Conservation (phyloP, 2,329 filamentous ascomycete genomes). For the Colletotrichum gloeosporioides region DNA sequence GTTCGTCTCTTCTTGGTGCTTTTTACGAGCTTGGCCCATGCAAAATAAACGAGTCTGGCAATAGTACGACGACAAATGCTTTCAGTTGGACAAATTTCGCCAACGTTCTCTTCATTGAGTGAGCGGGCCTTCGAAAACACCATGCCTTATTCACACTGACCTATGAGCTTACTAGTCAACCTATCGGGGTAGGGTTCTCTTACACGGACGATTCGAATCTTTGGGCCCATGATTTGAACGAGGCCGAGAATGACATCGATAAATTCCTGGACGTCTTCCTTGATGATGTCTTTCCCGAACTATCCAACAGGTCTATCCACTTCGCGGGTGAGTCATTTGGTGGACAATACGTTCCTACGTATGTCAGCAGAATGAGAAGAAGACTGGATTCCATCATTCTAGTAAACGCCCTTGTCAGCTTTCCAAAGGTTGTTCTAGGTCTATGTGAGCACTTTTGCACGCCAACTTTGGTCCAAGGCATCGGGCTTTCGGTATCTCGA, state of each 20-base stretch:
- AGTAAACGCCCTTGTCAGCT: constrained; percentile 23
- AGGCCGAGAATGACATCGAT: constrained; percentile 23
- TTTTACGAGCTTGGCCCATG: constrained; percentile 26
- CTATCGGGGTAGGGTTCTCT: constrained; percentile 25
- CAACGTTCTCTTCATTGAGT: not conserved
- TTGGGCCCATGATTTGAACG: constrained; percentile 14
- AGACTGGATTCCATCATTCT: constrained; percentile 22
- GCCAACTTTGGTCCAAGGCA: not conserved
- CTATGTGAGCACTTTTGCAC: constrained; percentile 22
- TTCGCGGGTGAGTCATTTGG: constrained; percentile 26
- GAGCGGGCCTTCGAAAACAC: not conserved
- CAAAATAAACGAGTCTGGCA: not conserved
- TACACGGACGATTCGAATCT: constrained; percentile 10
- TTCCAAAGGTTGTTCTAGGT: not conserved
- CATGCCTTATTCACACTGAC: not conserved
- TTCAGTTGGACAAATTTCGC: not conserved
- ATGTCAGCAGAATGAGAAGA: constrained; percentile 15
- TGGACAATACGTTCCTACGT: constrained; percentile 25
- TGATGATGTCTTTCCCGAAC: constrained; percentile 20
- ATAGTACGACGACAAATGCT: constrained; percentile 10
- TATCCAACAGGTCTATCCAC: constrained; percentile 17
- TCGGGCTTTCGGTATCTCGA: not conserved
- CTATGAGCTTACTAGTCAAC: constrained; percentile 13
- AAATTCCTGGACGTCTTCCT: constrained; percentile 25
- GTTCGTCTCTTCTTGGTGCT: constrained; percentile 20